Evolutionary conservation across 2,329 filamentous ascomycete genomes (phyloP).

Genomic region (Colletotrichum neosansevieriae): DNA sequence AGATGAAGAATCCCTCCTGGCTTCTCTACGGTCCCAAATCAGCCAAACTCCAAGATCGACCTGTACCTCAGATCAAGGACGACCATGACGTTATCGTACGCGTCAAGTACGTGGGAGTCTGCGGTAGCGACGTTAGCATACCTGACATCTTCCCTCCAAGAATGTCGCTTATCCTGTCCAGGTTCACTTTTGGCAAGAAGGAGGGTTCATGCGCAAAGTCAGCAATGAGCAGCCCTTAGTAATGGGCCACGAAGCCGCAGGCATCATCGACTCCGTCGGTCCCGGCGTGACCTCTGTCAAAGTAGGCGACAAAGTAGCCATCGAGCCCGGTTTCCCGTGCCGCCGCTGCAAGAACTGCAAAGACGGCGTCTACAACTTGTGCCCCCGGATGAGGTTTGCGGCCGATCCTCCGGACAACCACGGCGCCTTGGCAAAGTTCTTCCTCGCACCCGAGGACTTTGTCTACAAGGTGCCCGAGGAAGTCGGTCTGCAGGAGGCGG

Average conservation of each 20-base stretch:
- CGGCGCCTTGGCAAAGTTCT: conserved; percentile 84
- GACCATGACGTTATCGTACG: conserved; percentile 43
- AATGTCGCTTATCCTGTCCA: neutral
- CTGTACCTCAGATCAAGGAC: conserved; percentile 43
- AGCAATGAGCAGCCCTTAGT: conserved; percentile 50
- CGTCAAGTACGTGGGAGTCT: conserved; percentile 45
- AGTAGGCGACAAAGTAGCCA: conserved; percentile 79
- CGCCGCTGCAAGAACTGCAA: conserved; percentile 79
- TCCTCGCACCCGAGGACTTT: conserved; percentile 80
- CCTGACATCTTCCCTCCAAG: neutral
- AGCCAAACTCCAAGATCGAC: no score
- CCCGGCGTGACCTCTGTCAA: conserved; percentile 67
- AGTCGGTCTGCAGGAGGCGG: conserved; percentile 55
- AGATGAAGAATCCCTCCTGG: conserved; percentile 33
- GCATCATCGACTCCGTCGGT: conserved; percentile 75
- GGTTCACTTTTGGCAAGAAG: conserved; percentile 40
- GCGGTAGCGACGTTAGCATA: conserved; percentile 45
- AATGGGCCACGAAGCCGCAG: conserved; percentile 66
- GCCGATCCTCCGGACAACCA: conserved; percentile 83
- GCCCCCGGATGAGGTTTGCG: conserved; percentile 82
- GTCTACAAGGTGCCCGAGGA: conserved; percentile 82
- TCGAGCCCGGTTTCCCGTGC: conserved; percentile 86
- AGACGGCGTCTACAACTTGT: conserved; percentile 83
- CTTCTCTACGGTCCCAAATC: conserved; percentile 34
- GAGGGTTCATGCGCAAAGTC: conserved; percentile 32